Base-by-base conservation (phyloP, 352 stramenopile species). In the Pelagophyceae sp. region DNA sequence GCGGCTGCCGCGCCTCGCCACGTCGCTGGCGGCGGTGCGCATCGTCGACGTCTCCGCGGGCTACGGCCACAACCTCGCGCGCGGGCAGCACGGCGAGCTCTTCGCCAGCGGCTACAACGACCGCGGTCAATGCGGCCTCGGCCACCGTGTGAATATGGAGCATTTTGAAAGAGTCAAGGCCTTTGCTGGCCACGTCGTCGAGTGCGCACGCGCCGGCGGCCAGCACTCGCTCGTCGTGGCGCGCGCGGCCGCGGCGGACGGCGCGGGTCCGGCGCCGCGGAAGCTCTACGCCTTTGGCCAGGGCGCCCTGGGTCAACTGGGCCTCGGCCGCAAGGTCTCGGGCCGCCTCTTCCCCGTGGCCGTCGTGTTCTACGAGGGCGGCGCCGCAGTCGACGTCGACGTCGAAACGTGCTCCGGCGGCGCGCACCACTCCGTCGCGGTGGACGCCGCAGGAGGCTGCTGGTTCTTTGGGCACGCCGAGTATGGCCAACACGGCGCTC, bases 61-160 rank as follows among this genome's bases (percentile, higher is more conserved):
- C 5, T 84, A 80, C 72, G 77, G 75, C 25, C 80, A 85, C 79
- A 81, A 72, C 27, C 37, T 84, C 29, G 81, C 76, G n/a, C 70
- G 83, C 0, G 78, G 79, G 1, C 40, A 58, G n/a, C 37, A 78
- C 61, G 83, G 83, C 51, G 67, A 72, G 6, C 54, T 83, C 38
- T 86, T 82, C 75, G 63, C 80, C n/a, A 81, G 72, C 35, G 83
- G 83, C 45, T 82, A 84, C 51, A 82, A 82, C 51, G 83, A 85
- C 72, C 74, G 78, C 19, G 83, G 83, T 32, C 80, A 84, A 63
- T 77, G 82, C 23, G 82, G 82, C 40, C 81, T 83, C 27, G 79
- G 76, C 37, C 65, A 83, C 70, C 51, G 75, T 38, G 76, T 80
- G 31, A 71, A 79, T 69, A 78, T 50, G 20, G 45, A 58, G 31